Percentiles rank a stretch among this genome's conserved stretches.
These are phyloP conservation scores for Nigrograna mackinnonii DNA, from an alignment of 2,329 filamentous ascomycete species.

Conservation along the genomic window DNA sequence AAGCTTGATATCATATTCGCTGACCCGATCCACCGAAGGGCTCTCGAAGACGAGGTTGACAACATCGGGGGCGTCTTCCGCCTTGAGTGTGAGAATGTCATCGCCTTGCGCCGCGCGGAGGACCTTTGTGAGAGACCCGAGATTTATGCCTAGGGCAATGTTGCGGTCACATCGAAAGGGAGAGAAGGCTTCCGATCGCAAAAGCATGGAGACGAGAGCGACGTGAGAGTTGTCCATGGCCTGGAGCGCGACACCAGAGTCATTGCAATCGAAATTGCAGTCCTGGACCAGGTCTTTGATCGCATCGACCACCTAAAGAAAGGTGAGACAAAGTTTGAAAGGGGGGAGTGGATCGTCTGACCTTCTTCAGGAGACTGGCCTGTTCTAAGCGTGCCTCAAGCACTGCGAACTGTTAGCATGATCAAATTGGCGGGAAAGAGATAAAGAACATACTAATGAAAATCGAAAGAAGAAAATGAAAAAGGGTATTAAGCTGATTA, in stretches of 20 bases:
- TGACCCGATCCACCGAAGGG: constrained; percentile 82
- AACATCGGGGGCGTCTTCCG: constrained; percentile 93
- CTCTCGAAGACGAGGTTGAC: constrained; percentile 97
- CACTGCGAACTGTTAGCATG: constrained; percentile 57
- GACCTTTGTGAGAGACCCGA: constrained; percentile 95
- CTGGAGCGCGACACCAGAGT: constrained; percentile 95
- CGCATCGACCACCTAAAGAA: constrained; percentile 85
- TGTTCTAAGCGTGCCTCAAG: constrained; percentile 97
- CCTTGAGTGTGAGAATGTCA: constrained; percentile 94
- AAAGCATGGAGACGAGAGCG: constrained; percentile 97
- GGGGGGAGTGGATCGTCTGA: constrained; percentile 36
- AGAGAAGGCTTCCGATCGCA: constrained; percentile 92
- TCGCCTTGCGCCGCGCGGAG: constrained; percentile 92
- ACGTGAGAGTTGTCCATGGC: constrained; percentile 99
- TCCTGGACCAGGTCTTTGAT: constrained; percentile 99
- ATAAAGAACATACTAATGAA: constrained; percentile 17
- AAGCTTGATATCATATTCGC: constrained; percentile 99
- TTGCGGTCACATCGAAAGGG: constrained; percentile 99
- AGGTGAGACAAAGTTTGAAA: constrained; percentile 12
- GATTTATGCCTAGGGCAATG: constrained; percentile 96
- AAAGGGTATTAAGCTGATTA: background rate
- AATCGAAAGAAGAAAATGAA: background rate
- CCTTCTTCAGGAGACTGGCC: constrained; percentile 93
- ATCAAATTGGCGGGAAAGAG: background rate
- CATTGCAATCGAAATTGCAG: constrained; percentile 99